A percentile compares a stretch with the other conserved stretches of the same genome.
Conservation (phyloP, 2,329 filamentous ascomycete genomes). For the Stylonectria norvegica region DNA sequence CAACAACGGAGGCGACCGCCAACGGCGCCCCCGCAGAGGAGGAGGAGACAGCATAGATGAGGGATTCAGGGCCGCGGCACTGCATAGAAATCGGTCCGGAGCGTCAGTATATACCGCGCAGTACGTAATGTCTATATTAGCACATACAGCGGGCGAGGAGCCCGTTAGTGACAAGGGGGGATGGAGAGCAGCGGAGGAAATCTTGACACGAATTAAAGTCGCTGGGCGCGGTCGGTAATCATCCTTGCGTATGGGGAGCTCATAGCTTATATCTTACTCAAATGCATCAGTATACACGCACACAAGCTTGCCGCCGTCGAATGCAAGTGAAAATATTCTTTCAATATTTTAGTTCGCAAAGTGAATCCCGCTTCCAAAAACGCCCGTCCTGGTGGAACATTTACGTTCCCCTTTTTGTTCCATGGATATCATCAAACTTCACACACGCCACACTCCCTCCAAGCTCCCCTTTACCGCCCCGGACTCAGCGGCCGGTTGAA, state of each 20-base stretch:
- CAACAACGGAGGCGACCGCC: slow-evolving; percentile 18
- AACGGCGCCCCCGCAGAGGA: slow-evolving; percentile 14
- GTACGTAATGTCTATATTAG: slow-evolving; percentile 39
- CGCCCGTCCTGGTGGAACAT: neutral
- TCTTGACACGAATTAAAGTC: slow-evolving; percentile 11
- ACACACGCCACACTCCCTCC: slow-evolving; percentile 1
- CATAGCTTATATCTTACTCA: slow-evolving; percentile 3
- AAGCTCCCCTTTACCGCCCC: slow-evolving; percentile 30
- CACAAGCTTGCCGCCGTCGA: too few relatives aligned
- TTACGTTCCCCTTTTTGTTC: neutral
- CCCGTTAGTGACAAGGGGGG: slow-evolving; percentile 4
- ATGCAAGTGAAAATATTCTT: neutral
- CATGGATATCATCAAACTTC: slow-evolving; percentile 11
- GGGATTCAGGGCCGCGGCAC: slow-evolving; percentile 14
- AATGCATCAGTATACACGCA: too few relatives aligned
- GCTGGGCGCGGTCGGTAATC: slow-evolving; percentile 5
- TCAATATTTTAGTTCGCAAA: too few relatives aligned
- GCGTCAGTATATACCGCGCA: slow-evolving; percentile 25
- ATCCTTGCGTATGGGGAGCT: slow-evolving; percentile 4
- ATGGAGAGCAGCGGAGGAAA: too few relatives aligned
- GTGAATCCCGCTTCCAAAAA: too few relatives aligned
- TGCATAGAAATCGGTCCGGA: slow-evolving; percentile 18
- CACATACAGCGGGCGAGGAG: slow-evolving; percentile 18
- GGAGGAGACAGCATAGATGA: slow-evolving; percentile 18
- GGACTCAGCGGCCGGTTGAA: slow-evolving; percentile 77